These are phyloP conservation scores for Penicillium salamii DNA, from an alignment of 495 filamentous ascomycete species.

Conservation along the genomic window DNA sequence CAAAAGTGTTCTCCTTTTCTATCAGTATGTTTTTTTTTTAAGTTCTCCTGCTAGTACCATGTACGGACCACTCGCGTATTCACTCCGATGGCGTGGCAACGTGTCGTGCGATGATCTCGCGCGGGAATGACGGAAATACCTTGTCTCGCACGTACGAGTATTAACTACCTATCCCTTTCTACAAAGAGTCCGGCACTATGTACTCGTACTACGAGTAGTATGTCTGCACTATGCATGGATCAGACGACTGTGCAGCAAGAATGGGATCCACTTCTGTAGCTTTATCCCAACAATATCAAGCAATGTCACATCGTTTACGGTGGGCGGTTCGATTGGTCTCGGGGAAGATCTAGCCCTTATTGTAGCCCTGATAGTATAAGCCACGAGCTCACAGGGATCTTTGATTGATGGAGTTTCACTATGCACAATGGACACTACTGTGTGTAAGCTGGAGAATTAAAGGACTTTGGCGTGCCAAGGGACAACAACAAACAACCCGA, in stretches of 20 bases:
- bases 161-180: not conserved
- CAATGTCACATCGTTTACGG: not conserved
- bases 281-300: not conserved
- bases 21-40: no score
- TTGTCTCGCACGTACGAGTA: no score
- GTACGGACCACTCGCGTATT: no score
- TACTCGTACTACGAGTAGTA: no score
- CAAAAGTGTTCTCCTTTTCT: not conserved
- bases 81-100: not conserved
- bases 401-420: constrained; percentile 18
- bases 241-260: not conserved
- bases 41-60: no score
- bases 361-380: no score
- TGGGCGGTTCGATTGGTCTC: not conserved
- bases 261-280: not conserved
- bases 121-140: not conserved
- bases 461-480: constrained; percentile 2
- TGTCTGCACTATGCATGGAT: not conserved
- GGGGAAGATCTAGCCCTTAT: not conserved
- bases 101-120: not conserved
- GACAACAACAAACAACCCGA: not conserved
- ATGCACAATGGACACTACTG: constrained; percentile 1
- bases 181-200: no score
- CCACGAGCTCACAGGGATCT: not conserved
- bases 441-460: not conserved